phyloP scores from a whole-genome alignment of 1,284 basidiomycete genomes.

The Singerocomus rubriflavus region DNA sequence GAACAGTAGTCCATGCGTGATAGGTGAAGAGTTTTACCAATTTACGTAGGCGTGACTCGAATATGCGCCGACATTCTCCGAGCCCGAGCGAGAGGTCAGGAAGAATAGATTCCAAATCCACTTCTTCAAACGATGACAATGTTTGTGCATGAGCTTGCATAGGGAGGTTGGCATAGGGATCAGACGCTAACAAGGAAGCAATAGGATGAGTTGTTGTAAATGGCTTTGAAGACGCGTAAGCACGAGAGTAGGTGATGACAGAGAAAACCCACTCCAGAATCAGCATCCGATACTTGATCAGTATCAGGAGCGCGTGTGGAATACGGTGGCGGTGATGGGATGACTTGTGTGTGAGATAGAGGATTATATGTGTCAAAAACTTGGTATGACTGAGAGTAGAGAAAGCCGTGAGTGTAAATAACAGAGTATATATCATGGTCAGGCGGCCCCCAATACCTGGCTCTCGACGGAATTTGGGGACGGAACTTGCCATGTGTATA shows the following conservation, averaged over 20 bases:
- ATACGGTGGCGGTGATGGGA: background rate
- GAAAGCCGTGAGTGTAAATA: no score
- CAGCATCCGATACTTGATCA: background rate
- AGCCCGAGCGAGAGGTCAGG: background rate
- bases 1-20: no score
- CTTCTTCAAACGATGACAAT: background rate
- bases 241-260: no score
- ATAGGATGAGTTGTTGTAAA: background rate
- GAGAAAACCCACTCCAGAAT: background rate
- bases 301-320: background rate
- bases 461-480: no score
- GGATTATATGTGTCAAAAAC: no score
- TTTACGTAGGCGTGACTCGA: background rate
- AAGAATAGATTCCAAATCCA: background rate
- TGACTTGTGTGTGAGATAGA: no score
- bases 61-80: background rate
- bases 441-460: no score
- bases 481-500: conserved; percentile 2
- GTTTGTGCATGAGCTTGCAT: background rate
- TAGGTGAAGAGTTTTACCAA: background rate
- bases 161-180: no score
- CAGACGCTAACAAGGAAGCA: background rate
- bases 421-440: no score
- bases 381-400: no score
- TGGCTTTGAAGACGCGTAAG: background rate